These are phyloP conservation scores for Rhodotorula sp. DNA, from an alignment of 1,284 basidiomycete species.

Conservation along the genomic window DNA sequence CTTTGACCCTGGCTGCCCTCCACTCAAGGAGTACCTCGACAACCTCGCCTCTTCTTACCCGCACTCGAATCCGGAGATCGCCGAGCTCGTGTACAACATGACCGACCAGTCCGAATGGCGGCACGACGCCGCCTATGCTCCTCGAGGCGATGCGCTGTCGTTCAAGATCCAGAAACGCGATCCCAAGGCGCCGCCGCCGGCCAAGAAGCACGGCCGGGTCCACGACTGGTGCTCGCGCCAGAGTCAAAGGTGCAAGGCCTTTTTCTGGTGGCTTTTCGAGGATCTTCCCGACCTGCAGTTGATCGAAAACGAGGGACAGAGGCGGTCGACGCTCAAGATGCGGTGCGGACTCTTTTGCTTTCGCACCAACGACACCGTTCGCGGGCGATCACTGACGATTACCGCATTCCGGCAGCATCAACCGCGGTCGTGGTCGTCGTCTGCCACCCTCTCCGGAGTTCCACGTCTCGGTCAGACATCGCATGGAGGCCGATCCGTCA, in stretches of 20 bases:
- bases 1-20: neutral
- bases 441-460: conserved; percentile 13
- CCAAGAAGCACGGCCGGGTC: neutral
- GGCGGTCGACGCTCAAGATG: conserved; percentile 14
- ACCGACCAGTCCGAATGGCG: conserved; percentile 1
- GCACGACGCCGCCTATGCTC: conserved; percentile 18
- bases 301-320: neutral
- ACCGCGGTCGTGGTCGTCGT: conserved; percentile 24
- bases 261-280: conserved; percentile 26
- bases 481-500: conserved; percentile 1
- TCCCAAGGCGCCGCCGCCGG: neutral
- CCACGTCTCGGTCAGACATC: conserved; percentile 25
- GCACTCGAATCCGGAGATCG: neutral
- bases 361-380: too few relatives aligned
- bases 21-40: neutral
- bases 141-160: conserved; percentile 17
- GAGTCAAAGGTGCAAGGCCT: neutral
- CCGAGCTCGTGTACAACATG: conserved; percentile 15
- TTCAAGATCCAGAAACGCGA: conserved; percentile 8
- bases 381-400: neutral
- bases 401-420: neutral
- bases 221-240: conserved; percentile 1
- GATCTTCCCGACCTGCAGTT: neutral
- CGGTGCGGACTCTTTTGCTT: neutral
- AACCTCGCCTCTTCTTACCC: neutral